These are phyloP conservation scores for Heterobasidion occidentale DNA, from an alignment of 1,284 basidiomycete species.

Conservation along the genomic window DNA sequence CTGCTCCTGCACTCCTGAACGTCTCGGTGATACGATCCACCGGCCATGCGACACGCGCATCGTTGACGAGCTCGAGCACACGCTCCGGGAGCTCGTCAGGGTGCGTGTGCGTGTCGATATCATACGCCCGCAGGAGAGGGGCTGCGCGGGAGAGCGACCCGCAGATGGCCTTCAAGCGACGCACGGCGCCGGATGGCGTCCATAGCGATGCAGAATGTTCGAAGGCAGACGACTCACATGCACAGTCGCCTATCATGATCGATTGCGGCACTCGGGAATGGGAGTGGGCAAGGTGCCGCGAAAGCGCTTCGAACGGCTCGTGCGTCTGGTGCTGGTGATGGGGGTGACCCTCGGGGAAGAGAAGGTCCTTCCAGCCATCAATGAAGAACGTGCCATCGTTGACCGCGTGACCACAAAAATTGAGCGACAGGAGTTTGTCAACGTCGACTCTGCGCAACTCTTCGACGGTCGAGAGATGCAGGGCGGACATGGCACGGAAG, in stretches of 20 bases:
- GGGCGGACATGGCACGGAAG: conserved; percentile 46
- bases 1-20: background rate
- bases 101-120: conserved; percentile 51
- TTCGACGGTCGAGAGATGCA: conserved; percentile 45
- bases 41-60: conserved; percentile 67
- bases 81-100: conserved; percentile 55
- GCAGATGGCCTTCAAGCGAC: conserved; percentile 63
- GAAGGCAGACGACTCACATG: conserved; percentile 59
- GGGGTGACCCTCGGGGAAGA: conserved; percentile 26
- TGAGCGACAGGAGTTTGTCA: conserved; percentile 45
- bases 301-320: background rate
- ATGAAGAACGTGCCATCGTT: conserved; percentile 65
- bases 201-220: conserved; percentile 48
- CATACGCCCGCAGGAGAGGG: conserved; percentile 56
- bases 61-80: conserved; percentile 63
- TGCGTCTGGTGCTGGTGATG: conserved; percentile 11
- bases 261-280: conserved; percentile 40
- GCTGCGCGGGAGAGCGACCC: conserved; percentile 57
- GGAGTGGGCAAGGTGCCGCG: conserved; percentile 9
- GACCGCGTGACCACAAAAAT: conserved; percentile 42
- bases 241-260: conserved; percentile 66
- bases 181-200: conserved; percentile 49
- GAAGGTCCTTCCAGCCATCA: conserved; percentile 46
- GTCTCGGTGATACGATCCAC: conserved; percentile 48
- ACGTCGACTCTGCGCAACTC: conserved; percentile 50